Conservation (phyloP, 164 flowering plant genomes). For the Piper betle region DNA sequence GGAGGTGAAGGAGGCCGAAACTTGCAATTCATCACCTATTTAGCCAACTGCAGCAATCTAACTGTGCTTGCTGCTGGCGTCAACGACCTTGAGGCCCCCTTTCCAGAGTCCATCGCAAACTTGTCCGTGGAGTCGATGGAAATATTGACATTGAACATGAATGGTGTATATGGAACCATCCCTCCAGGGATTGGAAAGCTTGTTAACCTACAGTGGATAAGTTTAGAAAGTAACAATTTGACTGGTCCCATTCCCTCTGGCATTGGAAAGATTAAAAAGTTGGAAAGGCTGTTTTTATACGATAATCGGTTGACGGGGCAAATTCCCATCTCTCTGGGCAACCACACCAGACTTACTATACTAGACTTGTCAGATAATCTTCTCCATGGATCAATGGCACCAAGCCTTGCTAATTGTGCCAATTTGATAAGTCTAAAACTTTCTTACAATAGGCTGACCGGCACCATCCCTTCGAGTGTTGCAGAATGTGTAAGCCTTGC, state of each 20-base stretch:
- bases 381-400: not conserved
- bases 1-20: constrained; percentile 1
- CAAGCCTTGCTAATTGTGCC: not conserved
- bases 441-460: not conserved
- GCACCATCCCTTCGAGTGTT: too few relatives aligned
- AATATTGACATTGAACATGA: not conserved
- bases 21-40: not conserved
- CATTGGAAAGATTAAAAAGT: not conserved
- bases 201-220: not conserved
- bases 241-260: constrained; percentile 1
- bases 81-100: not conserved
- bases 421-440: not conserved
- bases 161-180: not conserved
- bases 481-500: constrained; percentile 4
- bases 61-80: not conserved
- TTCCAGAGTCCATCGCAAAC: constrained; percentile 2
- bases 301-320: not conserved
- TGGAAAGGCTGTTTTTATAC: not conserved
- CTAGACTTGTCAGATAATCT: not conserved
- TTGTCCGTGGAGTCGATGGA: not conserved
- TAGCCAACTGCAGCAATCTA: constrained; percentile 3
- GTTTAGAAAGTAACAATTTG: not conserved
- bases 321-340: constrained; percentile 3
- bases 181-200: constrained; percentile 4
- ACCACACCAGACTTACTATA: not conserved